Evolutionary conservation across 2,329 filamentous ascomycete genomes (phyloP).

Genomic region (Verruconis gallopava): DNA sequence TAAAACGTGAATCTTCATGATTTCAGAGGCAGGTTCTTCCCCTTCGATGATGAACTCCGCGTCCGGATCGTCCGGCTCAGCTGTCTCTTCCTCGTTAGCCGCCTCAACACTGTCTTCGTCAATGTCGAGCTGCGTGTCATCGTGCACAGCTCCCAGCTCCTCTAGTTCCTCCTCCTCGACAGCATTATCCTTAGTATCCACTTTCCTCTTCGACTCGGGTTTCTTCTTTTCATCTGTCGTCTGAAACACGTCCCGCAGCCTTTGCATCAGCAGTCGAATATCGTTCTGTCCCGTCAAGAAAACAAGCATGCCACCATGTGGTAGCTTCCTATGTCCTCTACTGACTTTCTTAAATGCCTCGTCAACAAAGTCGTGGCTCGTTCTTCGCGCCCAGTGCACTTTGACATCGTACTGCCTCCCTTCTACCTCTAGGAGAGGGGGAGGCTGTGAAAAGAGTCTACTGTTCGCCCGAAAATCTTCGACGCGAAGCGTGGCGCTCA

Average conservation of each 20-base stretch:
- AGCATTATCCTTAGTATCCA: conserved; percentile 53
- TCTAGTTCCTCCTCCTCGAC: conserved; percentile 8
- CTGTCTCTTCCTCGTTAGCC: conserved; percentile 38
- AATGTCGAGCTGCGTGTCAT: conserved; percentile 21
- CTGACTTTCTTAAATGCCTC: conserved; percentile 81
- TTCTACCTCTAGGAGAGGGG: conserved; percentile 78
- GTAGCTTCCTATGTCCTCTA: conserved; percentile 77
- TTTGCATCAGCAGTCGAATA: conserved; percentile 71
- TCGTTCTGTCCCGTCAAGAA: conserved; percentile 93
- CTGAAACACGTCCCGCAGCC: conserved; percentile 56
- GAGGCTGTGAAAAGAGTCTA: conserved; percentile 60
- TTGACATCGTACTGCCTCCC: conserved; percentile 87
- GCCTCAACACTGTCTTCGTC: conserved; percentile 25
- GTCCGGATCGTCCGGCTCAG: conserved; percentile 33
- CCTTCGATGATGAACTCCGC: conserved; percentile 35
- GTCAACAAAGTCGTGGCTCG: conserved; percentile 76
- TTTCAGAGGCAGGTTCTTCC: conserved; percentile 48
- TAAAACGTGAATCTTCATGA: conserved; percentile 71
- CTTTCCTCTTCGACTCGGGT: conserved; percentile 54
- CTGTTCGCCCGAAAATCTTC: conserved; percentile 81
- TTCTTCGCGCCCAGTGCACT: conserved; percentile 73
- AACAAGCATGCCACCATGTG: conserved; percentile 79
- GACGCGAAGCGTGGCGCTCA: conserved; percentile 90
- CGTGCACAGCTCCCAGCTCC: conserved; percentile 1
- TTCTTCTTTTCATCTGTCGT: conserved; percentile 23